Base-by-base conservation (phyloP, 108 stramenopile species). In the Bacterosira constricta region DNA sequence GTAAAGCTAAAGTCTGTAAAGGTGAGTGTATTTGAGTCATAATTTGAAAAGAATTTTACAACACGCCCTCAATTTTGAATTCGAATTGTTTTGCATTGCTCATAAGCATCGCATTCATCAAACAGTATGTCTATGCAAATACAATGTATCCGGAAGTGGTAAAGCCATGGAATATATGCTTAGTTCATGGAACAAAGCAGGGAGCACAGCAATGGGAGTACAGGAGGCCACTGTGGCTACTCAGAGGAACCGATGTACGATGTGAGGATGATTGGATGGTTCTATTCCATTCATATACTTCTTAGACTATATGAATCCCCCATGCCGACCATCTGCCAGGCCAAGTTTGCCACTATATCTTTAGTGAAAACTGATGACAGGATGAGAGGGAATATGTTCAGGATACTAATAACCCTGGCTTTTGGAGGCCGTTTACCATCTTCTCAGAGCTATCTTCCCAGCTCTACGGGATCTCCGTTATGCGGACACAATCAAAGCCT, bases 231-330 rank as follows among this genome's bases (percentile, higher is more conserved):
- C 26, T 71, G 29, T 42, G 71, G 4, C 37, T 63, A 13, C 51
- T 71, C 17, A 13, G 60, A n/a, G 71, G 71, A 21, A 42, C 71
- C n/a, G n/a, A n/a, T n/a, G n/a, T n/a, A n/a, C 20, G 71, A 61
- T 27, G 52, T 61, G 13, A 15, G 59, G n/a, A 63, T 71, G 44
- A 61, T 44, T 7, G 7, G 25, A 47, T 71, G 50, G 59, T 63
- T 71, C 38, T 71, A 71, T 42, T 53, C 67, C 10, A 63, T 61
- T 39, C 36, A 44, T 37, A 60, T 39, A 32, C n/a, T 46, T 9
- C 38, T 71, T 6, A 41, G 50, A 29, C 68, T 57, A 13, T 6
- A 26, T 9, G 11, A 18, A 18, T 23, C 68, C 13, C 35, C 58
- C 13, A 29, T n/a, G 18, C 55, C 68, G 13, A 69, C 55, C 12